A percentile compares a stretch with the other conserved stretches of the same genome.
Evolutionary conservation across 805 yeast genomes (phyloP).

Genomic region (Clavispora asparagi): DNA sequence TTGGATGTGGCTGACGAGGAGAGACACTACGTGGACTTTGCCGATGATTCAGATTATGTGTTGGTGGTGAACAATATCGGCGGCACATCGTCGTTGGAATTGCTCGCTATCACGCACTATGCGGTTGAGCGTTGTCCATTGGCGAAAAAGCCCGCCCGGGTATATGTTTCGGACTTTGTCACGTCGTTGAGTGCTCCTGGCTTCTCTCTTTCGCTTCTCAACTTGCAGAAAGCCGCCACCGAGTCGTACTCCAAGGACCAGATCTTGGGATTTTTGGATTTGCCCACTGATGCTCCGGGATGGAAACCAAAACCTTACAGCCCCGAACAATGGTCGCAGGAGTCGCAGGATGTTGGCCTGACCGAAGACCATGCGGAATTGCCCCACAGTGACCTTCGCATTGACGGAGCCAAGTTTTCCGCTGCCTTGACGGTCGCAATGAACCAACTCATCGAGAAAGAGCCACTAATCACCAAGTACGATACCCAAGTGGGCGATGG

Average conservation of each 20-base stretch:
- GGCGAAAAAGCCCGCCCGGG: slow-evolving; percentile 59
- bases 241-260: slow-evolving; percentile 10
- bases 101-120: slow-evolving; percentile 65
- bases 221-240: slow-evolving; percentile 43
- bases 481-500: slow-evolving; percentile 95
- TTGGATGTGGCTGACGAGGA: slow-evolving; percentile 63
- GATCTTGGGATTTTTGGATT: slow-evolving; percentile 54
- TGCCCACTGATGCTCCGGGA: slow-evolving; percentile 74
- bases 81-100: slow-evolving; percentile 78
- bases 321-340: slow-evolving; percentile 24
- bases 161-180: slow-evolving; percentile 72
- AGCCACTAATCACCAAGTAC: slow-evolving; percentile 77
- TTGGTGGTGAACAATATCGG: slow-evolving; percentile 82
- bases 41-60: slow-evolving; percentile 58
- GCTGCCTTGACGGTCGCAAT: slow-evolving; percentile 43
- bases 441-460: slow-evolving; percentile 33
- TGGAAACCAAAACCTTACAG: slow-evolving; percentile 54
- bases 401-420: slow-evolving; percentile 43
- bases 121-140: slow-evolving; percentile 49
- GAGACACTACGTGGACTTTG: slow-evolving; percentile 74
- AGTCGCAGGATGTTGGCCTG: slow-evolving; percentile 22
- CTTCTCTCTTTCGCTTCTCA: slow-evolving; percentile 76
- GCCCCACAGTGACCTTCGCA: slow-evolving; percentile 21
- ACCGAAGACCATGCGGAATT: slow-evolving; percentile 20
- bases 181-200: slow-evolving; percentile 93